Evolutionary conservation across 257 asterid species (phyloP).

Genomic region (Fraxinus cuspidata): DNA sequence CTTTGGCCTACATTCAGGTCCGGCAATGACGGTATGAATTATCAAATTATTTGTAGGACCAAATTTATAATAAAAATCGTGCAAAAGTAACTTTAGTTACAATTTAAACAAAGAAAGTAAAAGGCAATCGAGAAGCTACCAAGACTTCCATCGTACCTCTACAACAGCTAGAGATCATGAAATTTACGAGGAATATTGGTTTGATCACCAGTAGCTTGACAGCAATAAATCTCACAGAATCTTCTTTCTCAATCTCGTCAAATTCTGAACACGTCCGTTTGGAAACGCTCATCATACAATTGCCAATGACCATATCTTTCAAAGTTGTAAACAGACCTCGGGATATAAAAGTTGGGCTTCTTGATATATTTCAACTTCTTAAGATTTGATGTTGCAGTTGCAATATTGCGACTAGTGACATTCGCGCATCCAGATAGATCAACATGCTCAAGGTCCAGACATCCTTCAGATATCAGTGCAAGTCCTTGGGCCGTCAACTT

Average conservation of each 20-base stretch:
- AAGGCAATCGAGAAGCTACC: not conserved
- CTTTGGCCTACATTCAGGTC: no score
- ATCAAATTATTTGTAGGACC: no score
- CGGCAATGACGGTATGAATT: no score
- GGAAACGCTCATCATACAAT: constrained; percentile 82
- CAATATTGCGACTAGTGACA: constrained; percentile 65
- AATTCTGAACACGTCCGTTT: constrained; percentile 76
- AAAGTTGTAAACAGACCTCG: constrained; percentile 54
- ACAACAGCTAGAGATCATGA: no score
- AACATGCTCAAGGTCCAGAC: constrained; percentile 58
- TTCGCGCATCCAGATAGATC: constrained; percentile 78
- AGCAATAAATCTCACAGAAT: not conserved
- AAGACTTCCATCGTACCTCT: constrained; percentile 7
- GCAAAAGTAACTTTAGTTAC: no score
- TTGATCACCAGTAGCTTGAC: constrained; percentile 12
- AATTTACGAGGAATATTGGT: not conserved
- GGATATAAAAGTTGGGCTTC: constrained; percentile 72
- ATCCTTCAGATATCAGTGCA: constrained; percentile 59
- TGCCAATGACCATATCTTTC: constrained; percentile 94
- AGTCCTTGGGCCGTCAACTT: constrained; percentile 75
- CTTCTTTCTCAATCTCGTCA: constrained; percentile 31
- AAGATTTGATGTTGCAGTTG: constrained; percentile 44
- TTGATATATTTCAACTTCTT: constrained; percentile 59
- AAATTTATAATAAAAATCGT: no score
- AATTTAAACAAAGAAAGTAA: not conserved